Conservation (phyloP, 805 yeast species). For the Ogataea polymorpha region DNA sequence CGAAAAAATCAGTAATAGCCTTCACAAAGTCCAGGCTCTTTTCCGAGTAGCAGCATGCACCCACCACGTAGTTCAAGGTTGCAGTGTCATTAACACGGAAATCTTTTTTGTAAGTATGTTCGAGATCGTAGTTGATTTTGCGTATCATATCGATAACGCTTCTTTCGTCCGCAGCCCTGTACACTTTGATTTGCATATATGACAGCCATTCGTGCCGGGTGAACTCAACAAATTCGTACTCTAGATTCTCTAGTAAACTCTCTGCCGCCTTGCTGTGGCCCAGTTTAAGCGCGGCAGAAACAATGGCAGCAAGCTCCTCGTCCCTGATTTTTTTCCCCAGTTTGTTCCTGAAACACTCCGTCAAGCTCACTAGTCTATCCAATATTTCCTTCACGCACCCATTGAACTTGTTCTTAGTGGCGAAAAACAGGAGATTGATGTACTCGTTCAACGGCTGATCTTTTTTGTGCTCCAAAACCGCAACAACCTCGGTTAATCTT, state of each 20-base stretch:
- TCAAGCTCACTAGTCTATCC: slow-evolving; percentile 17
- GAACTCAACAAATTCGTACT: slow-evolving; percentile 11
- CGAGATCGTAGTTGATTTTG: slow-evolving; percentile 14
- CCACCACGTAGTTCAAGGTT: slow-evolving; percentile 26
- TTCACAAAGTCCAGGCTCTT: slow-evolving; percentile 27
- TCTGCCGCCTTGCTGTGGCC: slow-evolving; percentile 16
- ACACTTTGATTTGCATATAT: slow-evolving; percentile 23
- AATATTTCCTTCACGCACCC: slow-evolving; percentile 22
- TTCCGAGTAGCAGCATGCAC: slow-evolving; percentile 27
- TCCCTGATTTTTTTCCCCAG: slow-evolving; percentile 16
- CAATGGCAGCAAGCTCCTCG: slow-evolving; percentile 29
- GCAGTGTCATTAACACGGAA: slow-evolving; percentile 22
- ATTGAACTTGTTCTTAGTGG: slow-evolving; percentile 28
- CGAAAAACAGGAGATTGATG: slow-evolving; percentile 30
- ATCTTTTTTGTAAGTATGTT: slow-evolving; percentile 13
- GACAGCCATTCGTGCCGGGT: slow-evolving; percentile 27
- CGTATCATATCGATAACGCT: slow-evolving; percentile 28
- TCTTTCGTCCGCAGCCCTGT: slow-evolving; percentile 5
- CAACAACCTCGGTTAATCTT: slow-evolving; percentile 18
- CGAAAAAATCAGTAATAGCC: slow-evolving; percentile 29
- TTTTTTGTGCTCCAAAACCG: slow-evolving; percentile 18
- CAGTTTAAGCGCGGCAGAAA: slow-evolving; percentile 25
- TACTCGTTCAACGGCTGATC: slow-evolving; percentile 23
- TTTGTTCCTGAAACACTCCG: slow-evolving; percentile 1
- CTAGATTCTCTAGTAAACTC: slow-evolving; percentile 16